These are phyloP conservation scores for Linum trigynum DNA, from an alignment of 345 rosid genomes.

Conservation along the genomic window DNA sequence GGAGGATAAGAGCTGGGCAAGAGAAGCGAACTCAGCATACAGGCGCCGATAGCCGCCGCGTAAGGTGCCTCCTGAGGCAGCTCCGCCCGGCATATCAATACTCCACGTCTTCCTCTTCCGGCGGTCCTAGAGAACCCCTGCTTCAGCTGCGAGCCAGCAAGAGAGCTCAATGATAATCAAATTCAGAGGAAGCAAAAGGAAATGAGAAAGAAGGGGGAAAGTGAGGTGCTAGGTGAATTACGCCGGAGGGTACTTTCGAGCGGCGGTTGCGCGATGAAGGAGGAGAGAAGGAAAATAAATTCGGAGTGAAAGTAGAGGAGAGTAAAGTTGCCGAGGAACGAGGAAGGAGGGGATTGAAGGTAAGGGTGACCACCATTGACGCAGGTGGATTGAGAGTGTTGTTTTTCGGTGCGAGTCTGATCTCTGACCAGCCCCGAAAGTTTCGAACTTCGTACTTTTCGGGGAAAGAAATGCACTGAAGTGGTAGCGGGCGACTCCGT, in stretches of 20 bases:
- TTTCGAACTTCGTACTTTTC: neutral
- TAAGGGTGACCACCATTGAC: neutral
- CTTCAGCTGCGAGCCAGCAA: neutral
- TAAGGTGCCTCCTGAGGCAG: conserved; percentile 61
- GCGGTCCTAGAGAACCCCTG: neutral
- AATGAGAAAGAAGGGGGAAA: neutral
- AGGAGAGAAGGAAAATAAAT: neutral
- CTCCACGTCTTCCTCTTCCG: neutral
- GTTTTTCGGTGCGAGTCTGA: neutral
- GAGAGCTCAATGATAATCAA: neutral
- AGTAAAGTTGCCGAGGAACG: neutral
- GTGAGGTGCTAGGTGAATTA: neutral
- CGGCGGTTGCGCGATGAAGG: neutral
- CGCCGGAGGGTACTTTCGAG: neutral
- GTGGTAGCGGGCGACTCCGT: neutral
- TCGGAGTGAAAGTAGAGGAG: neutral
- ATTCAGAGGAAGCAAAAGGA: too few species aligned
- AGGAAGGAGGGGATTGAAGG: neutral
- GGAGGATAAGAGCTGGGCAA: conserved; percentile 34
- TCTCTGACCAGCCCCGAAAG: neutral
- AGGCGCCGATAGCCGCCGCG: conserved; percentile 63
- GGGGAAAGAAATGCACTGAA: neutral
- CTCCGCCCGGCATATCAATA: conserved; percentile 47
- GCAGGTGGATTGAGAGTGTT: neutral
- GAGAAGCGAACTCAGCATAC: conserved; percentile 60